A percentile compares a stretch with the other conserved stretches of the same genome.
These are phyloP conservation scores for Abrus precatorius DNA, from an alignment of 306 rosid species.

Conservation along the genomic window DNA sequence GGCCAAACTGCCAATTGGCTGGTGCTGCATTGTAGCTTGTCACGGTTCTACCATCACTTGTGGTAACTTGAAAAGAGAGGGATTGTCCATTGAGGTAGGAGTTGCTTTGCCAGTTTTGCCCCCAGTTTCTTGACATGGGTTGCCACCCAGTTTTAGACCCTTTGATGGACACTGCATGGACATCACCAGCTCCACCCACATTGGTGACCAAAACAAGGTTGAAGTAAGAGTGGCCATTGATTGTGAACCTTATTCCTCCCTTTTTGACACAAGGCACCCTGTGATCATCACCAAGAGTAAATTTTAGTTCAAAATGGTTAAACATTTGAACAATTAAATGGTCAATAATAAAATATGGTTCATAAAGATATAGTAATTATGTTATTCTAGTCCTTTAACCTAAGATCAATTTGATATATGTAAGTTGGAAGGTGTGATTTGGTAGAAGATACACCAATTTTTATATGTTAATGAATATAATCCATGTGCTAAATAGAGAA, in stretches of 20 bases:
- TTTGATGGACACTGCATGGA: conserved; percentile 80
- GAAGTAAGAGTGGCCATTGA: conserved; percentile 95
- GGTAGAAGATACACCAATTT: conserved; percentile 24
- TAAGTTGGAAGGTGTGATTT: conserved; percentile 15
- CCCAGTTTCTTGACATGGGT: conserved; percentile 93
- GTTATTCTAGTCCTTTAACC: background rate
- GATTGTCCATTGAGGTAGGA: conserved; percentile 79
- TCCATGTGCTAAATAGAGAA: conserved; percentile 16
- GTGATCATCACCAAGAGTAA: conserved; percentile 27
- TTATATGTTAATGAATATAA: conserved; percentile 15
- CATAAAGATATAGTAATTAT: background rate
- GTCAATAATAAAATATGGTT: background rate
- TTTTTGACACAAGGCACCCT: conserved; percentile 85
- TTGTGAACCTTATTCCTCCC: conserved; percentile 93
- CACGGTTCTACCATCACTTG: conserved; percentile 82
- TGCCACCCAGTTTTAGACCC: conserved; percentile 88
- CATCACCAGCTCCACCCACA: conserved; percentile 90
- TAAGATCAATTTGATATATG: background rate
- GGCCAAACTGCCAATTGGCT: conserved; percentile 85
- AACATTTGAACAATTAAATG: background rate
- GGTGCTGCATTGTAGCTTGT: conserved; percentile 72
- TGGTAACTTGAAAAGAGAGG: conserved; percentile 87
- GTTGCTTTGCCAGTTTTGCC: conserved; percentile 96
- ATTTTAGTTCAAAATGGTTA: background rate
- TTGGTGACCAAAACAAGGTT: conserved; percentile 88